Evolutionary conservation across 371 early-diverging fungal genomes (phyloP).

Genomic region (Lichtheimia corymbifera): DNA sequence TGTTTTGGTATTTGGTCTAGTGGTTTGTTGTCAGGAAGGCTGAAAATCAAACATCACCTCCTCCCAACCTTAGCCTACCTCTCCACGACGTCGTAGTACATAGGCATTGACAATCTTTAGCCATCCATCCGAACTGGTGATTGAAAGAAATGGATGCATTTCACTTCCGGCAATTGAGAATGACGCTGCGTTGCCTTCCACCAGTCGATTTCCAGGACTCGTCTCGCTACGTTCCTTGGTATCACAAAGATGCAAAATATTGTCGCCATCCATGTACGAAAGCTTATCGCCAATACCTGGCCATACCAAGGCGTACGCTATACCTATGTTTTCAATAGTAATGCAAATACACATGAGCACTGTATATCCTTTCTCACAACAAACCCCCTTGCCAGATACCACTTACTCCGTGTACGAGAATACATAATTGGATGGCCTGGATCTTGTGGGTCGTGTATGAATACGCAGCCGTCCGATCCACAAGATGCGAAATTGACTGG

Average conservation of each 20-base stretch:
- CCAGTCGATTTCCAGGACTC: neutral
- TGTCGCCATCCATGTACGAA: conserved; percentile 14
- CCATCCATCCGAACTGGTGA: conserved; percentile 17
- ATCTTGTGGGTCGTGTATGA: conserved; percentile 15
- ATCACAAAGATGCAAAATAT: neutral
- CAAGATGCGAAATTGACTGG: conserved; percentile 12
- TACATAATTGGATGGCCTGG: conserved; percentile 9
- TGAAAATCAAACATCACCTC: neutral
- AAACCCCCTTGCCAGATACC: neutral
- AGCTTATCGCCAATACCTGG: conserved; percentile 9
- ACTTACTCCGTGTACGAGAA: conserved; percentile 19
- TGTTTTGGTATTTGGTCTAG: conserved; percentile 9
- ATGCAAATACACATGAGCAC: neutral
- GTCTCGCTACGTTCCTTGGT: neutral
- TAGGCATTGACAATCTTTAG: conserved; percentile 16
- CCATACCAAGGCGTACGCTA: conserved; percentile 12
- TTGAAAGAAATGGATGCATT: conserved; percentile 12
- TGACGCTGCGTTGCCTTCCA: neutral
- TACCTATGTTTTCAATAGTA: neutral
- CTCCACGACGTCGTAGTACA: neutral
- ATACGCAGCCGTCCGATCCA: conserved; percentile 14
- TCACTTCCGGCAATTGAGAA: conserved; percentile 12
- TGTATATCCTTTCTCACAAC: neutral
- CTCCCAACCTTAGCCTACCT: neutral
- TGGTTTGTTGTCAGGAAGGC: neutral